Evolutionary conservation across 139 green algal species (phyloP).

Genomic region (Chlamydomonas incerta): DNA sequence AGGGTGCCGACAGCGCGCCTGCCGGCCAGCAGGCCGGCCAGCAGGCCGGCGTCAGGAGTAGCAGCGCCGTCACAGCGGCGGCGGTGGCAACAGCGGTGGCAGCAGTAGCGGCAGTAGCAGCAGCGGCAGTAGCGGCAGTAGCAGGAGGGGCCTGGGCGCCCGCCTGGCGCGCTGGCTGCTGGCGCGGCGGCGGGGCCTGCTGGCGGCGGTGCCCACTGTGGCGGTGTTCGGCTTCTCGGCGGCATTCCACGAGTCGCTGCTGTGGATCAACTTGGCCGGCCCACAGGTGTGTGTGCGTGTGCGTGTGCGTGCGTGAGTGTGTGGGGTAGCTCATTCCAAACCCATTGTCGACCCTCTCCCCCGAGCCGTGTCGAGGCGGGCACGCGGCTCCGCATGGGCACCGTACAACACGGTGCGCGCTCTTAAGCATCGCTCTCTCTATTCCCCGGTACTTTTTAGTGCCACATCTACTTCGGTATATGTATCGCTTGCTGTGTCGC

Average conservation of each 20-base stretch:
- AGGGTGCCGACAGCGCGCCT: no score
- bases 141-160: neutral
- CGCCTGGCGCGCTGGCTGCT: neutral
- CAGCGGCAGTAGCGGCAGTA: neutral
- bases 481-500: no score
- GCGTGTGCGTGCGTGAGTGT: no score
- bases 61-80: neutral
- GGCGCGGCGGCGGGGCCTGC: neutral
- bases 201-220: conserved; percentile 1
- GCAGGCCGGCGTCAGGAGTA: neutral
- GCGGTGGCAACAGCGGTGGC: neutral
- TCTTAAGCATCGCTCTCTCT: no score
- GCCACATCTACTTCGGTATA: no score
- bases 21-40: no score
- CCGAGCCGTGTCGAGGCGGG: no score
- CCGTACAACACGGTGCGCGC: no score
- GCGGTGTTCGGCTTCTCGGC: conserved; percentile 43
- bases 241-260: conserved; percentile 24
- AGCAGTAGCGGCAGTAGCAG: neutral
- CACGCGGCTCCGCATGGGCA: no score
- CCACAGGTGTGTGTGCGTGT: neutral
- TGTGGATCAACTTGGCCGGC: conserved; percentile 35
- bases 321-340: no score
- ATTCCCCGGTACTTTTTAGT: no score
- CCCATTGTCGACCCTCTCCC: no score